Evolutionary conservation across 2,329 filamentous ascomycete genomes (phyloP), one percentile per base, ranked within the genome.

Genomic region (Colletotrichum abscissum): DNA sequence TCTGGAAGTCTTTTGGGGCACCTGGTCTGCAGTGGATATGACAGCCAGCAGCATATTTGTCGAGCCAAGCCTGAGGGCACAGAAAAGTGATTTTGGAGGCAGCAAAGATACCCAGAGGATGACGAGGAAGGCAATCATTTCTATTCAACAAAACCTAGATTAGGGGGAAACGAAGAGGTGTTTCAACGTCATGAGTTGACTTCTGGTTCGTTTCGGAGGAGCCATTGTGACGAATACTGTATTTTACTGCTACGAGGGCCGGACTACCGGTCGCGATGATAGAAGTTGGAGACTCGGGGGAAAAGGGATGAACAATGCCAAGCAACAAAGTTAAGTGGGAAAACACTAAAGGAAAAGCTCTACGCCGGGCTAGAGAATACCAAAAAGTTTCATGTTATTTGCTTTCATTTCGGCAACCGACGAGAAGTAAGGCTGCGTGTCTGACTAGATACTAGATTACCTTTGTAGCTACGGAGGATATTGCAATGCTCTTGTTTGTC

Each of bases 91-190:
- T n/a, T 49, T n/a, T n/a, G 16, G n/a, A n/a, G 33, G 38, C 38
- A 30, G 46, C 35, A 8, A 64, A 35, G 46, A 64, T 64, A 64
- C 62, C 62, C 62, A 35, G 62, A 35, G 24, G 9, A 64, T 24
- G n/a, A 49, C 46, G 46, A 64, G n/a, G 28, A 16, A 22, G 26
- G 42, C 42, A n/a, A n/a, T 7, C 33, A 22, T 52, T 46, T 26
- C 22, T 55, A 26, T 55, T 55, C 24, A 30, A 22, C 30, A 35
- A 54, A 22, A 49, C 16, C 5, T 28, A 24, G 42, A 49, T 8
- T 16, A 16, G 19, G 19, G 19, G 42, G 42, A 7, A 16, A 19
- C 42, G 19, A 46, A 46, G 16, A 7, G 16, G 8, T 49, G 19
- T 4, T 4, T n/a, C 1, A 49, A 49, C 42, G 42, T 49, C 42